Conservation (phyloP, 805 yeast genomes). For the Kluyveromyces starmeri region DNA sequence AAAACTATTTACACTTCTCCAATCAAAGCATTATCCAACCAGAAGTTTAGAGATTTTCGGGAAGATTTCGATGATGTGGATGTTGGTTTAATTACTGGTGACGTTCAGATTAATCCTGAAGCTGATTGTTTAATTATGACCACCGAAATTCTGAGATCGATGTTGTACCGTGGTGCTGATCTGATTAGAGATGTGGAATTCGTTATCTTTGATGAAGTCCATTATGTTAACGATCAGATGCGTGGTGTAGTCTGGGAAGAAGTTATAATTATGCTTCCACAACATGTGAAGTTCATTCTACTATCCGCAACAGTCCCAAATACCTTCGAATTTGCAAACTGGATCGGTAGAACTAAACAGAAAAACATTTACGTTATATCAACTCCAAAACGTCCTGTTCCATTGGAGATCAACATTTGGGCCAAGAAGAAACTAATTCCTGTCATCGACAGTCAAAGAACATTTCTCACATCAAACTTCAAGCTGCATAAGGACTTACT, state of each 20-base stretch:
- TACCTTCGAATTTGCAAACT: conserved; percentile 92
- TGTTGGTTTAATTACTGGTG: conserved; percentile 94
- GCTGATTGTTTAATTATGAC: conserved; percentile 97
- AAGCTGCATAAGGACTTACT: conserved; percentile 43
- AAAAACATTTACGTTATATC: conserved; percentile 94
- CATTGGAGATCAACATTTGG: conserved; percentile 80
- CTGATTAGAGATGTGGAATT: conserved; percentile 93
- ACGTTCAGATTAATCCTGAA: conserved; percentile 94
- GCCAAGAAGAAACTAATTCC: conserved; percentile 68
- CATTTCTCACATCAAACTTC: conserved; percentile 58
- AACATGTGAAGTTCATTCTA: conserved; percentile 84
- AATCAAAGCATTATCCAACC: conserved; percentile 82
- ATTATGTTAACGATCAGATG: conserved; percentile 92
- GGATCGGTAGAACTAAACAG: conserved; percentile 97
- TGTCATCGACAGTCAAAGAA: conserved; percentile 64
- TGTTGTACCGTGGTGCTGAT: conserved; percentile 96
- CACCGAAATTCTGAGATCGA: conserved; percentile 88
- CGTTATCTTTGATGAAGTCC: conserved; percentile 96
- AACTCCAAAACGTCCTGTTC: conserved; percentile 95
- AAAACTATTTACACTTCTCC: conserved; percentile 96
- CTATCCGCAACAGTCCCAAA: conserved; percentile 98
- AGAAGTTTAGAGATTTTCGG: conserved; percentile 81
- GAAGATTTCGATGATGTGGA: conserved; percentile 72
- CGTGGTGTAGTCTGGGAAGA: conserved; percentile 99
- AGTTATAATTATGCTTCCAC: conserved; percentile 95